Evolutionary conservation across 345 rosid species (phyloP), one percentile per base, ranked within the genome.

Genomic region (thale cress (Arabidopsis thaliana)): DNA sequence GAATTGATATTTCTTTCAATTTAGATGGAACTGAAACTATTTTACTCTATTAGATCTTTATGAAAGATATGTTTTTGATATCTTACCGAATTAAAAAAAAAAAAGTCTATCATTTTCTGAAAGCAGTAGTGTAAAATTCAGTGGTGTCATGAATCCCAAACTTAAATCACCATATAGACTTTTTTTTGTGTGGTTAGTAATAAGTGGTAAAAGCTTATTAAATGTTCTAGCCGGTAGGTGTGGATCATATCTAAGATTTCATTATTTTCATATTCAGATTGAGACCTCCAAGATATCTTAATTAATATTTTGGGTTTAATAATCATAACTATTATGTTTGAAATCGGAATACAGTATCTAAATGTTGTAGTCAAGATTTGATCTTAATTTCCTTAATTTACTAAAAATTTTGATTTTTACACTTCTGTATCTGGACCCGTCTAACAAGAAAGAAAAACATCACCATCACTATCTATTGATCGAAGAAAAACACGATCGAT

Each of bases 371-470:
- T 28, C 30, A 2, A 28, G 30, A 28, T 28, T 28, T 28, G 30
- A 28, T 28, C 30, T 28, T 36, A 36, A 36, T 33, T 36, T 8
- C 13, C 0, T 41, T 22, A 46, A 7, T 13, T 22, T 52, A 9
- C 28, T 42, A 53, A 53, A 11, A 5, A 1, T 32, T 34, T 9
- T 67, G 2, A 8, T 1, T 44, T 44, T 37, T 25, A 12, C 55
- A 60, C 1, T 48, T 50, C 44, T 53, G 64, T 36, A 36, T 69
- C 8, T 65, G 80, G 88, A 55, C 45, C 14, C 61, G 48, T 8
- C 49, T 8, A 7, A 50, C 41, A 84, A 82, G 89, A 83, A 4
- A 42, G 1, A 45, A 16, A 16, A 46, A 4, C 23, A n/a, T n/a
- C 42, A 9, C 3, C 12, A 40, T 40, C 42, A 6, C 0, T 46